A percentile compares a stretch with the other conserved stretches of the same genome.
These are phyloP conservation scores for Musa schizocarpa DNA, from an alignment of 176 grass and related monocot species.

Conservation along the genomic window DNA sequence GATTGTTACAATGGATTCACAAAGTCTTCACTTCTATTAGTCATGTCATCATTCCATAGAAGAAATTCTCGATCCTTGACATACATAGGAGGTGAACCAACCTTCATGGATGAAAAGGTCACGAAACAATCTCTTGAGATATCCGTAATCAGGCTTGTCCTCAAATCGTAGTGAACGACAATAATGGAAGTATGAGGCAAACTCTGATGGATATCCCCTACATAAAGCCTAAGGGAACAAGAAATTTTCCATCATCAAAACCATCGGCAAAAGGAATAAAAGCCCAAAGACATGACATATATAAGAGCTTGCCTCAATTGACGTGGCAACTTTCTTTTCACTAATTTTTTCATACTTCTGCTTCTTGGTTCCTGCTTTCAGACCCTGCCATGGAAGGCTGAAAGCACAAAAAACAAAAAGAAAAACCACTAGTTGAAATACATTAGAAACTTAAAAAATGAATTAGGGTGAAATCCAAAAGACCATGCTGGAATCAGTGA, in stretches of 20 bases:
- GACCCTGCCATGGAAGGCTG: conserved; percentile 78
- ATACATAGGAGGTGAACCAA: conserved; percentile 25
- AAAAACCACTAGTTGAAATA: neutral
- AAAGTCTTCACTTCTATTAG: neutral
- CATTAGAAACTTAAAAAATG: neutral
- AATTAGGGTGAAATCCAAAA: neutral
- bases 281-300: neutral
- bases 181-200: conserved; percentile 70
- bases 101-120: conserved; percentile 86
- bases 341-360: conserved; percentile 94
- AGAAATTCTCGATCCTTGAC: neutral
- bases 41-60: neutral
- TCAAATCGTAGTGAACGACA: conserved; percentile 76
- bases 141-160: conserved; percentile 65
- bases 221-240: conserved; percentile 46
- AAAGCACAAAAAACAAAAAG: conserved; percentile 14
- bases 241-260: neutral
- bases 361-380: conserved; percentile 92
- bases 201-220: conserved; percentile 71
- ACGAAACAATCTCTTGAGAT: conserved; percentile 74
- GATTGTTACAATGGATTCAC: neutral
- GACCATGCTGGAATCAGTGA: no score
- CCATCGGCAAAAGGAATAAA: conserved; percentile 5
- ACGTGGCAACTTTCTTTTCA: conserved; percentile 77
- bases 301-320: conserved; percentile 47